These are phyloP conservation scores for Vigna angularis DNA, from an alignment of 306 rosid species.

Conservation along the genomic window DNA sequence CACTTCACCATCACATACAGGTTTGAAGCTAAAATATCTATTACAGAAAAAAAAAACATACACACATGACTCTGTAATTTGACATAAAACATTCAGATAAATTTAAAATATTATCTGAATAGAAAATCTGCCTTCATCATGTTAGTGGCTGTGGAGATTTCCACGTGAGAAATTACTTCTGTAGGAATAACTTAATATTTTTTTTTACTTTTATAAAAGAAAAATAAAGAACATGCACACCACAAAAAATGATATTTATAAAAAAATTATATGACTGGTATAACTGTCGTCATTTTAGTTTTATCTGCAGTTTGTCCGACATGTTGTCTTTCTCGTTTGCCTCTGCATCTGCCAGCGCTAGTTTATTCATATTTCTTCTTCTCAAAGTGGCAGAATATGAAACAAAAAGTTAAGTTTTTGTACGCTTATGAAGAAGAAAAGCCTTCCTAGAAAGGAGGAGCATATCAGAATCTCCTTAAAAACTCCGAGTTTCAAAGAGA, in stretches of 20 bases:
- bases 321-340: not conserved
- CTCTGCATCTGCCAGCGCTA: not conserved
- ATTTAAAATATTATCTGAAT: not conserved
- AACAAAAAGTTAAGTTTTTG: not conserved
- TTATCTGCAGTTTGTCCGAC: not conserved
- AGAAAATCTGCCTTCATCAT: not conserved
- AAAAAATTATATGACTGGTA: not conserved
- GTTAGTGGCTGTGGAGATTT: not conserved
- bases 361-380: not conserved
- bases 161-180: not conserved
- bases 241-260: not conserved
- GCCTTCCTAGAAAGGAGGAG: not conserved
- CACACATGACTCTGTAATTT: too few relatives aligned
- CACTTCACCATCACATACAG: too few relatives aligned
- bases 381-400: not conserved
- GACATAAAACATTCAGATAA: too few relatives aligned
- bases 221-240: not conserved
- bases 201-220: not conserved
- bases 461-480: not conserved
- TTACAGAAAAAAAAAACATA: too few relatives aligned
- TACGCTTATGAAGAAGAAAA: conserved; percentile 8
- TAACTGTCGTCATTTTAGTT: not conserved
- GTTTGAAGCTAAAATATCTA: too few relatives aligned
- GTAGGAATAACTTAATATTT: not conserved
- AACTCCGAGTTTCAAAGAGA: not conserved